Evolutionary conservation across 1,284 basidiomycete genomes (phyloP).

Genomic region (Lentinula novae-zelandiae): DNA sequence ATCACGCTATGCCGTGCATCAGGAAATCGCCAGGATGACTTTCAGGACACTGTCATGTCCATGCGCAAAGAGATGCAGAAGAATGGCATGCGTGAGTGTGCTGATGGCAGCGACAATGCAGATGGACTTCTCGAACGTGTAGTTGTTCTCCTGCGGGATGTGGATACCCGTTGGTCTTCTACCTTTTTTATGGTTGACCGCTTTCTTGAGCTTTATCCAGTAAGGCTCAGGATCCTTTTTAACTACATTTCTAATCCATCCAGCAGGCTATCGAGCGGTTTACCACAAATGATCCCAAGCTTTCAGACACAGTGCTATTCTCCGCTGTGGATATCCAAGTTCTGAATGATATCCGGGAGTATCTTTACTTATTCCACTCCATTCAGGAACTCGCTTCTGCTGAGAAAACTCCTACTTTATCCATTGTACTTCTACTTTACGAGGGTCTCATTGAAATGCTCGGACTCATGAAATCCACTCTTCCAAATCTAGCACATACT

Average conservation of each 20-base stretch:
- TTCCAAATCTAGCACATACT: constrained; percentile 17
- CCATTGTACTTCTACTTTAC: constrained; percentile 20
- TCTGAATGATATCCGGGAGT: constrained; percentile 20
- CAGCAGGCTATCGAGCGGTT: constrained; percentile 9
- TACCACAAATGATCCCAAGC: neutral
- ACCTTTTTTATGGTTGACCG: constrained; percentile 25
- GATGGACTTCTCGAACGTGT: constrained; percentile 22
- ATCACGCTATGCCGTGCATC: too few species aligned
- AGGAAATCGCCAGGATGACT: neutral
- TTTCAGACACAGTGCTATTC: neutral
- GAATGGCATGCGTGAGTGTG: too few species aligned
- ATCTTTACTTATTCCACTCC: constrained; percentile 1
- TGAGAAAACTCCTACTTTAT: too few species aligned
- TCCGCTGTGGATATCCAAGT: constrained; percentile 9
- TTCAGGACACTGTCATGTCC: constrained; percentile 8
- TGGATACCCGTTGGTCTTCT: too few species aligned
- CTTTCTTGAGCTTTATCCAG: constrained; percentile 23
- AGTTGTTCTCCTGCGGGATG: constrained; percentile 23
- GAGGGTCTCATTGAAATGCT: constrained; percentile 17
- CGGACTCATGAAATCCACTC: neutral
- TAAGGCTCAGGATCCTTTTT: constrained; percentile 14
- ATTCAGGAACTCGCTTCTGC: too few species aligned
- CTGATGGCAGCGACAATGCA: too few species aligned
- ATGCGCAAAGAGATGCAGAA: too few species aligned
- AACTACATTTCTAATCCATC: neutral